Percentiles rank a stretch among this genome's conserved stretches.
phyloP scores from a whole-genome alignment of 805 yeast genomes.

The Nakazawaea ambrosiae region DNA sequence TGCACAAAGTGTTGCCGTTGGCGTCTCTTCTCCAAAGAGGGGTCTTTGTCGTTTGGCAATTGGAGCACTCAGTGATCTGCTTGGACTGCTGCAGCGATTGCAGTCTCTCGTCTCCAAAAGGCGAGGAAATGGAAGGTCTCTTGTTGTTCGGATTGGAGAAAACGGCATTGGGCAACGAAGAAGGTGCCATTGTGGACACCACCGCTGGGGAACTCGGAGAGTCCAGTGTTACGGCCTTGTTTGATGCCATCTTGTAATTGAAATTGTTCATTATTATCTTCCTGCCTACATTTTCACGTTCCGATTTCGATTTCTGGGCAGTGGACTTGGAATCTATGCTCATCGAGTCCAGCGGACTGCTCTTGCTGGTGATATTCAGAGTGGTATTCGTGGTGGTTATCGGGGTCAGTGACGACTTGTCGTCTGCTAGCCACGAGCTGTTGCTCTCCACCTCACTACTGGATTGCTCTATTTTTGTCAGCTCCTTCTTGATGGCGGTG shows the following conservation, averaged over 20 bases:
- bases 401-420: too few relatives aligned
- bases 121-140: constrained; percentile 2
- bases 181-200: not conserved
- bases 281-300: constrained; percentile 8
- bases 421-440: not conserved
- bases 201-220: constrained; percentile 1
- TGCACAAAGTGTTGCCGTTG: constrained; percentile 52
- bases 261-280: constrained; percentile 11
- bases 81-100: not conserved
- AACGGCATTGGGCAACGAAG: too few relatives aligned
- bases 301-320: constrained; percentile 1
- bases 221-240: not conserved
- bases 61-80: constrained; percentile 37
- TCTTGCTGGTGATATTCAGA: too few relatives aligned
- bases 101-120: not conserved
- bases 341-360: not conserved
- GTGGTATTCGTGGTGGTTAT: too few relatives aligned
- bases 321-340: not conserved
- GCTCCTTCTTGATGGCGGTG: not conserved
- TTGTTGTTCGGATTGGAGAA: not conserved
- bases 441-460: not conserved
- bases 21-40: constrained; percentile 60
- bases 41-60: constrained; percentile 53
- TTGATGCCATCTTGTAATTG: constrained; percentile 4
- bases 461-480: not conserved